Evolutionary conservation across 441 rosid species (phyloP).

Genomic region (Macaranga tanarius): DNA sequence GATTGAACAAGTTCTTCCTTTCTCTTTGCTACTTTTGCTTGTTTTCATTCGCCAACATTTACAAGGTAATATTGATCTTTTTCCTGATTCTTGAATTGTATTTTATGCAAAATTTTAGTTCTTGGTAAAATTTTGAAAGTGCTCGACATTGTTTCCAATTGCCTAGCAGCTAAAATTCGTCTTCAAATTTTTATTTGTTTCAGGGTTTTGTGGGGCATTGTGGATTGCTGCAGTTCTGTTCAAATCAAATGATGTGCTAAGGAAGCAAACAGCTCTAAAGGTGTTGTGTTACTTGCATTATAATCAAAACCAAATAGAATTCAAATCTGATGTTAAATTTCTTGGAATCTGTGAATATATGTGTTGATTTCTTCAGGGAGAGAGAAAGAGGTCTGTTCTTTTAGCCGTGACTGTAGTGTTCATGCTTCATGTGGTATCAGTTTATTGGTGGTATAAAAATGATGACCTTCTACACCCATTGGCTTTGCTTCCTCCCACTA

Average conservation of each 20-base stretch:
- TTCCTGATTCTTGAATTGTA: too few relatives aligned
- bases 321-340: conserved; percentile 12
- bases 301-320: background rate
- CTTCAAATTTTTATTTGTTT: conserved; percentile 16
- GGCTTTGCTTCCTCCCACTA: conserved; percentile 55
- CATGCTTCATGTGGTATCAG: conserved; percentile 48
- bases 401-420: conserved; percentile 42
- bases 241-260: conserved; percentile 61
- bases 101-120: too few relatives aligned
- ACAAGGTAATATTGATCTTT: conserved; percentile 42
- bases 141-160: too few relatives aligned
- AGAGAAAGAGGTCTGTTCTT: conserved; percentile 50
- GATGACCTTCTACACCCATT: conserved; percentile 55
- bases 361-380: conserved; percentile 45
- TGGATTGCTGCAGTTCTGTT: conserved; percentile 65
- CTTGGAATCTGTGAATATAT: conserved; percentile 8
- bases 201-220: conserved; percentile 62
- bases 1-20: conserved; percentile 66
- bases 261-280: conserved; percentile 65
- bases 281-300: conserved; percentile 21
- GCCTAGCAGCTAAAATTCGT: too few relatives aligned
- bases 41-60: conserved; percentile 70
- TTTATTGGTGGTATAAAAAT: conserved; percentile 59
- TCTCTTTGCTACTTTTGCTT: conserved; percentile 61
- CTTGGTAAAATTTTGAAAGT: too few relatives aligned